Conservation (phyloP, 140 eudicot species). For the Oenanthe javanica region DNA sequence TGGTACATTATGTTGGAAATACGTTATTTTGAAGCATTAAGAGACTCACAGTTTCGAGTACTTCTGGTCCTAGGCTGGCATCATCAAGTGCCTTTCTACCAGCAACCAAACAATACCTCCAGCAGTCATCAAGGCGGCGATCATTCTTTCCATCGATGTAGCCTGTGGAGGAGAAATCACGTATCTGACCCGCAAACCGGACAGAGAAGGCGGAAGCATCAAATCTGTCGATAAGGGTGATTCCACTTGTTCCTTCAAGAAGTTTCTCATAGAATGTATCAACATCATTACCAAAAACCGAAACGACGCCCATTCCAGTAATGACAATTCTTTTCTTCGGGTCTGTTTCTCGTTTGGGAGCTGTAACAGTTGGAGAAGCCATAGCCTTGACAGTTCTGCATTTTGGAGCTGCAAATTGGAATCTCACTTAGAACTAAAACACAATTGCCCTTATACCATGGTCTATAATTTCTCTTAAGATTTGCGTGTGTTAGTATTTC, state of each 20-base stretch:
- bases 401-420: constrained; percentile 30
- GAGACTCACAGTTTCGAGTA: constrained; percentile 45
- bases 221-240: constrained; percentile 49
- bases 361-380: constrained; percentile 43
- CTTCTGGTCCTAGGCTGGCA: constrained; percentile 44
- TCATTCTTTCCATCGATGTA: constrained; percentile 65
- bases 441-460: neutral
- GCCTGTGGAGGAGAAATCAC: constrained; percentile 43
- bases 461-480: neutral
- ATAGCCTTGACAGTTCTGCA: constrained; percentile 42
- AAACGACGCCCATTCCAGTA: constrained; percentile 80
- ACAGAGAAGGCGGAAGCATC: constrained; percentile 59
- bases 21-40: neutral
- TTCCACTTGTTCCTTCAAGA: constrained; percentile 58
- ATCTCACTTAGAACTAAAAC: neutral
- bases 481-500: neutral
- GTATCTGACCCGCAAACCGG: constrained; percentile 67
- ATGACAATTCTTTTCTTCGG: constrained; percentile 76
- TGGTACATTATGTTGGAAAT: neutral
- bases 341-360: constrained; percentile 79
- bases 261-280: constrained; percentile 56
- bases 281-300: constrained; percentile 61
- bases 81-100: constrained; percentile 61
- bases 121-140: constrained; percentile 67
- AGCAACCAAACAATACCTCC: constrained; percentile 71